Conservation (phyloP, 176 grass and related monocot genomes). For the Carex pumila region DNA sequence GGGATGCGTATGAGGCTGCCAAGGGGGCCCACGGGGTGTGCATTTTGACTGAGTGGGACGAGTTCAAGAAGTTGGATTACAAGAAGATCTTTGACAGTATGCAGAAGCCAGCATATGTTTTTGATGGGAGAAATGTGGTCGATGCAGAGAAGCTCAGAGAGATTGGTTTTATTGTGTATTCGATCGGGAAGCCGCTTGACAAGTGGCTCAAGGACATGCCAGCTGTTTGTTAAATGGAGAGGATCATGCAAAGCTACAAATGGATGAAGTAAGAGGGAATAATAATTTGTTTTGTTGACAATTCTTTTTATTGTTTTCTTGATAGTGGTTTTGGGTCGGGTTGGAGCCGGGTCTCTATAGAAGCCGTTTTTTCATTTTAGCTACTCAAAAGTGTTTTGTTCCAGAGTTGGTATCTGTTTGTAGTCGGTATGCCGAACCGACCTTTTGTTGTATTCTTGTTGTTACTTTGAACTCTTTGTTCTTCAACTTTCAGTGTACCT, state of each 20-base stretch:
- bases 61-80: constrained; percentile 77
- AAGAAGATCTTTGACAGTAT: constrained; percentile 78
- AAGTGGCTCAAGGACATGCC: constrained; percentile 88
- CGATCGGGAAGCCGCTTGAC: constrained; percentile 86
- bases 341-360: background rate
- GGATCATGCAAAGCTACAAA: background rate
- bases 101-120: constrained; percentile 83
- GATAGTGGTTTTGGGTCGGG: constrained; percentile 14
- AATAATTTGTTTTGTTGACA: constrained; percentile 34
- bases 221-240: constrained; percentile 46
- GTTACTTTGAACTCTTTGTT: background rate
- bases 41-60: constrained; percentile 91
- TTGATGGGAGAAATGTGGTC: constrained; percentile 69
- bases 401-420: constrained; percentile 1
- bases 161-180: constrained; percentile 92
- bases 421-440: background rate
- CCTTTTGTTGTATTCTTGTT: constrained; percentile 1
- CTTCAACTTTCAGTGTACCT: background rate
- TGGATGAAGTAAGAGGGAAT: background rate
- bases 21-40: constrained; percentile 71
- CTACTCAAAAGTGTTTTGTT: background rate
- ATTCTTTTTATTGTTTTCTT: constrained; percentile 74
- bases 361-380: background rate
- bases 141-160: constrained; percentile 71
- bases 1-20: constrained; percentile 82